Evolutionary conservation across 257 asterid genomes (phyloP), one percentile per base, ranked within the genome.

Genomic region (Henckelia pumila): DNA sequence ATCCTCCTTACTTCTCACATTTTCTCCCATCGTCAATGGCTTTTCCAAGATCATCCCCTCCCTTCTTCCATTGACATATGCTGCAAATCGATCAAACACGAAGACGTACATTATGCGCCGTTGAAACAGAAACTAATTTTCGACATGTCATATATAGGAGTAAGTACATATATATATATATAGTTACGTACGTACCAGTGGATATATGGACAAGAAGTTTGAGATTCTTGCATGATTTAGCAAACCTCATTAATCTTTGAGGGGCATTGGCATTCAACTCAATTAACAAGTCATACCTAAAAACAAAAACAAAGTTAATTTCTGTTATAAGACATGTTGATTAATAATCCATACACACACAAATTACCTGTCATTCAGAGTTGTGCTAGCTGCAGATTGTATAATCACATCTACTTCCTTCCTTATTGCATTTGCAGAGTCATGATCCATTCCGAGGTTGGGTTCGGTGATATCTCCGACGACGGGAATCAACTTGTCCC

Each of bases 171-270:
- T n/a, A n/a, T n/a, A n/a, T n/a, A n/a, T n/a, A n/a, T n/a, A n/a
- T n/a, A n/a, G n/a, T n/a, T n/a, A 9, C 22, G 20, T 61, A 7
- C 17, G 0, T 71, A 82, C 88, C 86, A 0, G 88, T 80, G 4
- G 91, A 83, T 14, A 79, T 72, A 16, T 78, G 81, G 37, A 76
- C 64, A 32, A 66, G 69, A 29, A 85, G 82, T 59, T 79, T 61
- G 44, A 83, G 77, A 40, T 85, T 80, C 53, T 66, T 71, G 88
- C 91, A 85, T 10, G 82, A 68, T 75, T 81, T 77, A 11, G 85
- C 86, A 67, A 83, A 85, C 71, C 82, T 66, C 88, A 80, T 74
- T 2, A 83, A 19, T 10, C 81, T 66, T 61, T 75, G 88, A 61
- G 88, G 79, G 21, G 76, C 88, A 19, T 63, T 77, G 62, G 80